phyloP scores from a whole-genome alignment of 2,329 filamentous ascomycete genomes.

The Cercospora canescens region DNA sequence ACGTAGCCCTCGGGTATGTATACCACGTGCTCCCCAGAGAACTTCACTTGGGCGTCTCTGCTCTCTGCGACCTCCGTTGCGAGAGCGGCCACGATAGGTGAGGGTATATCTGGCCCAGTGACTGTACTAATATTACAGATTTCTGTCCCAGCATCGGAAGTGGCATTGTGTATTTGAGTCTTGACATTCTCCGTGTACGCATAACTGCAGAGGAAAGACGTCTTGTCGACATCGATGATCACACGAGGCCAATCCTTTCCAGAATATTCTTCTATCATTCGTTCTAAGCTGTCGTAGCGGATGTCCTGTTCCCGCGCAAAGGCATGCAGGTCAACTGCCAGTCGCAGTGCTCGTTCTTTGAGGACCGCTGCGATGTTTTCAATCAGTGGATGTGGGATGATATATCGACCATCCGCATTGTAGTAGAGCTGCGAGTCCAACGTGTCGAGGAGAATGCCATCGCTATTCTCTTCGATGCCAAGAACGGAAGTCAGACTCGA shows the following conservation, averaged over 20 bases:
- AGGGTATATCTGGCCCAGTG: conserved; percentile 13
- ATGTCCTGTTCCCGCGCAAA: conserved; percentile 23
- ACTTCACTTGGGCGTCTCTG: conserved; percentile 16
- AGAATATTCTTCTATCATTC: conserved; percentile 21
- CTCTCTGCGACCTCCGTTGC: conserved; percentile 15
- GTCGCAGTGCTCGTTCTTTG: conserved; percentile 12
- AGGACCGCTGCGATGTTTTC: conserved; percentile 21
- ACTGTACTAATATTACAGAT: conserved; percentile 20
- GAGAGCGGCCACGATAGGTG: conserved; percentile 19
- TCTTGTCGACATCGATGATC: conserved; percentile 22
- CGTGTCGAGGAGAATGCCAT: conserved; percentile 17
- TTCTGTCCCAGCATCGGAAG: conserved; percentile 12
- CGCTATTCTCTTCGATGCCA: conserved; percentile 18
- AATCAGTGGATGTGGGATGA: conserved; percentile 20
- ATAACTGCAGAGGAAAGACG: conserved; percentile 23
- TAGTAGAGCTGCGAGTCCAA: conserved; percentile 20
- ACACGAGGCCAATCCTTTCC: conserved; percentile 24
- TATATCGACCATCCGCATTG: conserved; percentile 18
- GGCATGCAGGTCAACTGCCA: conserved; percentile 21
- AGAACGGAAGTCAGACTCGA: conserved; percentile 17
- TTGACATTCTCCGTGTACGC: conserved; percentile 17
- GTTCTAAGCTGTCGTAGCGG: conserved; percentile 17
- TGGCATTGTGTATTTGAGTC: conserved; percentile 14
- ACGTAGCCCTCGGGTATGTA: conserved; percentile 18
- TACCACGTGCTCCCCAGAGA: conserved; percentile 21